These are phyloP conservation scores for Ophiostoma ips DNA, from an alignment of 2,329 filamentous ascomycete species.

Conservation along the genomic window DNA sequence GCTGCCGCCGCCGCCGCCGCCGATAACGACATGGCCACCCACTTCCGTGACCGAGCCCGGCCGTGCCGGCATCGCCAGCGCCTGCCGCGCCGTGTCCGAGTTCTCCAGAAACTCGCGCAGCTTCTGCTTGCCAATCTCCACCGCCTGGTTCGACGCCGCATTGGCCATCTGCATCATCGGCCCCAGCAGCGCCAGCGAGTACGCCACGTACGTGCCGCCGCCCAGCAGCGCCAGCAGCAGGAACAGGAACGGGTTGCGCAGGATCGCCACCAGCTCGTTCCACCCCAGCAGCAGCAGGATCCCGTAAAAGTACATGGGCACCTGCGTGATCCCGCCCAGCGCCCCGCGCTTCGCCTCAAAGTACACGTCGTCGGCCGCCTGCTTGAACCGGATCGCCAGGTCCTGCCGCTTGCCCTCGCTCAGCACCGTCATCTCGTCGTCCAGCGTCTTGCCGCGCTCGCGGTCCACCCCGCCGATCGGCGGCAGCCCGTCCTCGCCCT, in stretches of 20 bases:
- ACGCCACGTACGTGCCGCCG: conserved; percentile 74
- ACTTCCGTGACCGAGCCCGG: conserved; percentile 14
- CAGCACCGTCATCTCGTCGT: conserved; percentile 94
- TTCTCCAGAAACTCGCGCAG: conserved; percentile 80
- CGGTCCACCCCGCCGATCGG: conserved; percentile 92
- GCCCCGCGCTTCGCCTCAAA: conserved; percentile 96
- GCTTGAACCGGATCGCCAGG: conserved; percentile 89
- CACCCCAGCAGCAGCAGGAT: conserved; percentile 84
- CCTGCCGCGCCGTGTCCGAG: conserved; percentile 72
- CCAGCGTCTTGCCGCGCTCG: conserved; percentile 83
- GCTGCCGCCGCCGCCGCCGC: background rate
- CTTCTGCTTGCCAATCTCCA: conserved; percentile 85
- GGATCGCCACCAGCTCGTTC: conserved; percentile 83
- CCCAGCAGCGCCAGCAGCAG: conserved; percentile 67
- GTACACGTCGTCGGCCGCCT: conserved; percentile 93
- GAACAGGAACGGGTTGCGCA: conserved; percentile 14
- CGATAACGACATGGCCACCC: no score
- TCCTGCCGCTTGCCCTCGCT: conserved; percentile 83
- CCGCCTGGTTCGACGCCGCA: conserved; percentile 70
- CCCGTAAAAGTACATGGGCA: conserved; percentile 90
- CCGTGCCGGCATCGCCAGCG: conserved; percentile 56
- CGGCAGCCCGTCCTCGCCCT: conserved; percentile 77
- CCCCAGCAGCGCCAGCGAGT: conserved; percentile 86
- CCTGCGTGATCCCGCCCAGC: conserved; percentile 85
- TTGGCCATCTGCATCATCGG: conserved; percentile 93